Conservation (phyloP, 1,139 yeast genomes). For the Yamadazyma mexicana region DNA sequence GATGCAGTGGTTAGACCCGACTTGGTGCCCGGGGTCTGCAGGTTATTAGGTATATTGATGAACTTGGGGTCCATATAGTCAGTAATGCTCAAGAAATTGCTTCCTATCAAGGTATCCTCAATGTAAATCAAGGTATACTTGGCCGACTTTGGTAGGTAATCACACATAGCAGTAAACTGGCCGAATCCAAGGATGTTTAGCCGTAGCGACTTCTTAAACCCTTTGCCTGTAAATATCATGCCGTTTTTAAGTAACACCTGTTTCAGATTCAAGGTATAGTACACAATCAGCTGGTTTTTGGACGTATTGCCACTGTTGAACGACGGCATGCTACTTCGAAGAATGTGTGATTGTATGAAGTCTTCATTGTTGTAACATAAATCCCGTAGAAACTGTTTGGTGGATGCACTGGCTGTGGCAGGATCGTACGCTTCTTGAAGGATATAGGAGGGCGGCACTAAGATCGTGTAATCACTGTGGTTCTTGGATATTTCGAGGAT, state of each 20-base stretch:
- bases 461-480: slow-evolving; percentile 52
- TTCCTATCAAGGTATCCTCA: slow-evolving; percentile 51
- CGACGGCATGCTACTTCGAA: slow-evolving; percentile 39
- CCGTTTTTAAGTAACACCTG: slow-evolving; percentile 61
- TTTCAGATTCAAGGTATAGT: slow-evolving; percentile 59
- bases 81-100: slow-evolving; percentile 13
- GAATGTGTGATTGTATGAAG: slow-evolving; percentile 69
- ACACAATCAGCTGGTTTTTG: slow-evolving; percentile 44
- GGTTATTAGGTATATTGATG: not conserved
- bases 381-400: slow-evolving; percentile 46
- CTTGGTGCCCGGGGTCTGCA: too few species aligned
- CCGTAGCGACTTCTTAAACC: slow-evolving; percentile 52
- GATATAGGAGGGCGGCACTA: slow-evolving; percentile 60
- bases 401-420: slow-evolving; percentile 31
- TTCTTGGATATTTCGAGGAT: slow-evolving; percentile 37
- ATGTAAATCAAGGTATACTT: slow-evolving; percentile 54
- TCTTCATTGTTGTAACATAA: slow-evolving; percentile 61
- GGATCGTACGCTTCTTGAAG: slow-evolving; percentile 54
- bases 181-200: slow-evolving; percentile 45
- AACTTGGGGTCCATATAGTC: slow-evolving; percentile 16
- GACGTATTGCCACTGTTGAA: slow-evolving; percentile 41
- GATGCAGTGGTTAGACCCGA: not conserved
- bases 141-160: slow-evolving; percentile 49
- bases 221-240: slow-evolving; percentile 52
- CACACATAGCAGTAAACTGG: slow-evolving; percentile 45